Percentiles rank a stretch among this genome's conserved stretches.
phyloP scores from a whole-genome alignment of 257 asterid species.

The Nyctanthes arbortristis region DNA sequence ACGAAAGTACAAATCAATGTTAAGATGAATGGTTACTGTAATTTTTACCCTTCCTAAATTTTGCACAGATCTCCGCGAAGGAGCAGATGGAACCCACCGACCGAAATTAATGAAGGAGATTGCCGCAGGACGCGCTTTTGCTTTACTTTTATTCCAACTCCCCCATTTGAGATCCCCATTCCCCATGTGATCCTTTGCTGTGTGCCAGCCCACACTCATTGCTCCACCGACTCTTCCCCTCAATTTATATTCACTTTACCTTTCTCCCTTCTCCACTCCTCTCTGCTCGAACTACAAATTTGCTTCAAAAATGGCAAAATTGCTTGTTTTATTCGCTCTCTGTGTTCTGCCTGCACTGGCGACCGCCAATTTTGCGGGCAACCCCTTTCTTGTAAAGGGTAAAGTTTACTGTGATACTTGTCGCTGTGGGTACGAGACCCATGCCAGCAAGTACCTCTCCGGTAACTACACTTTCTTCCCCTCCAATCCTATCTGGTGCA shows the following conservation, averaged over 20 bases:
- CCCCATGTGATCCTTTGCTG: slow-evolving; percentile 28
- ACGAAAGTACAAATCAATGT: too few species aligned
- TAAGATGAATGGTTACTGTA: too few species aligned
- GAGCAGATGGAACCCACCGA: slow-evolving; percentile 36
- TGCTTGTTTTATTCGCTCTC: slow-evolving; percentile 28
- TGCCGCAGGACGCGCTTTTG: slow-evolving; percentile 34
- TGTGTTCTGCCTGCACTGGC: slow-evolving; percentile 31
- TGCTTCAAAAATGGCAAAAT: slow-evolving; percentile 32
- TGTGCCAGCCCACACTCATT: slow-evolving; percentile 5
- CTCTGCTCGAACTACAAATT: neutral
- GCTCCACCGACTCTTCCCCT: neutral
- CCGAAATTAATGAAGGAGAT: slow-evolving; percentile 24
- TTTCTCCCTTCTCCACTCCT: neutral
- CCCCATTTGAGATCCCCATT: neutral
- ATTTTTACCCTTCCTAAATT: too few species aligned
- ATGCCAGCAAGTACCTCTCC: slow-evolving; percentile 39
- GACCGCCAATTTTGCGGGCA: slow-evolving; percentile 6
- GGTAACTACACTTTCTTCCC: slow-evolving; percentile 31
- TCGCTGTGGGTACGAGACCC: slow-evolving; percentile 55
- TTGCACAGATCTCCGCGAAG: slow-evolving; percentile 15
- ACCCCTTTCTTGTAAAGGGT: slow-evolving; percentile 33
- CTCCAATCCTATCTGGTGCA: neutral
- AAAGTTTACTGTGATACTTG: slow-evolving; percentile 39
- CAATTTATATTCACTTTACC: neutral
- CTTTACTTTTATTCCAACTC: neutral